Evolutionary conservation across 2,329 filamentous ascomycete species (phyloP).

Genomic region (Alternaria dauci): DNA sequence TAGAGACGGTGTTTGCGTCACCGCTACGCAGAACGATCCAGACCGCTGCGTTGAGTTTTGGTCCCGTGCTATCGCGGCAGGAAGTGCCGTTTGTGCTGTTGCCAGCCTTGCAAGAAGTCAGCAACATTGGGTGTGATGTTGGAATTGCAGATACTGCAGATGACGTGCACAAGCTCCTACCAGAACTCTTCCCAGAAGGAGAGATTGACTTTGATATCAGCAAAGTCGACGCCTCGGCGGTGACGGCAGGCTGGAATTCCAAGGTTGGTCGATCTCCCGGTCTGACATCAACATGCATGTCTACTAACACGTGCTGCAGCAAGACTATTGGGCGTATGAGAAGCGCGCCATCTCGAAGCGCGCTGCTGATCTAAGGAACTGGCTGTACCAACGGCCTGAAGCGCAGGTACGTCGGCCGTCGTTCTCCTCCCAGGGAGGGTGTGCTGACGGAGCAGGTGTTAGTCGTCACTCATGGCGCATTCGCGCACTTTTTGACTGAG

Average conservation of each 20-base stretch:
- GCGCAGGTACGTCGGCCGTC: slow-evolving; percentile 14
- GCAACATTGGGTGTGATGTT: slow-evolving; percentile 76
- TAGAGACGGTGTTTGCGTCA: slow-evolving; percentile 78
- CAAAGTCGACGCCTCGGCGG: slow-evolving; percentile 67
- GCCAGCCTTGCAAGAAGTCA: slow-evolving; percentile 81
- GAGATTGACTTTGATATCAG: slow-evolving; percentile 57
- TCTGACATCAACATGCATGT: slow-evolving; percentile 1
- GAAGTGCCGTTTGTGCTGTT: slow-evolving; percentile 66
- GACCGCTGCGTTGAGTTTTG: slow-evolving; percentile 77
- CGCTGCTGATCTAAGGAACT: slow-evolving; percentile 40
- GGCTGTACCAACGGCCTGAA: slow-evolving; percentile 40
- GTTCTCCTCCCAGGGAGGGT: neutral
- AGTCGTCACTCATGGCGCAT: slow-evolving; percentile 82
- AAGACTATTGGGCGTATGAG: slow-evolving; percentile 44
- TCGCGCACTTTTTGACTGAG: slow-evolving; percentile 84
- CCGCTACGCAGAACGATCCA: slow-evolving; percentile 82
- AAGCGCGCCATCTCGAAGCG: slow-evolving; percentile 40
- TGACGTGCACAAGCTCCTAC: slow-evolving; percentile 54
- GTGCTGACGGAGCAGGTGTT: slow-evolving; percentile 59
- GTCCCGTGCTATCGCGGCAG: slow-evolving; percentile 51
- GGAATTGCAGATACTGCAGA: slow-evolving; percentile 60
- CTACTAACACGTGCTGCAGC: slow-evolving; percentile 24
- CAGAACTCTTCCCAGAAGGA: slow-evolving; percentile 63
- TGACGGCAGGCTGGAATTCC: slow-evolving; percentile 74
- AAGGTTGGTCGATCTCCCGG: slow-evolving; percentile 58